Percentiles rank a stretch among this genome's conserved stretches.
phyloP scores from a whole-genome alignment of 2,329 filamentous ascomycete genomes.

The Clarireedia monteithiana region DNA sequence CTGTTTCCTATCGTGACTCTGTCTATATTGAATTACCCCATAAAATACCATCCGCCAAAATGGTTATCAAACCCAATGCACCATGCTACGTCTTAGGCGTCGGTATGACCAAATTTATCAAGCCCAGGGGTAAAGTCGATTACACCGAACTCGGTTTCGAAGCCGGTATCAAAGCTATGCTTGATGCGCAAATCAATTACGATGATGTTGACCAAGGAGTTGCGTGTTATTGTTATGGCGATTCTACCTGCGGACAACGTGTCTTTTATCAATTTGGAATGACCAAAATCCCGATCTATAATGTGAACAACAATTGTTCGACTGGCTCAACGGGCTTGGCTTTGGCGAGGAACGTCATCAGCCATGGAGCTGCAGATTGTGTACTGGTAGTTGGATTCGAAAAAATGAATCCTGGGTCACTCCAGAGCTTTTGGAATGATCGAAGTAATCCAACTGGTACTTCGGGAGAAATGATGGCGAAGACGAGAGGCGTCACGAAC shows the following conservation, averaged over 20 bases:
- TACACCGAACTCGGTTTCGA: slow-evolving; percentile 94
- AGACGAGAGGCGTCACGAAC: slow-evolving; percentile 72
- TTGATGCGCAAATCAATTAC: slow-evolving; percentile 82
- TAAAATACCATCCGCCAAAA: slow-evolving; percentile 1
- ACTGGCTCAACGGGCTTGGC: slow-evolving; percentile 88
- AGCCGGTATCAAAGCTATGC: slow-evolving; percentile 53
- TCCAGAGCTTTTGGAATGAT: slow-evolving; percentile 80
- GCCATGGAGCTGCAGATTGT: slow-evolving; percentile 75
- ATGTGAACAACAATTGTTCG: slow-evolving; percentile 98
- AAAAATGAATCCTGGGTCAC: slow-evolving; percentile 92
- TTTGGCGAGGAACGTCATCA: slow-evolving; percentile 74
- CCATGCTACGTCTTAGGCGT: slow-evolving; percentile 86
- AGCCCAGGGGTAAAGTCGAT: slow-evolving; percentile 87
- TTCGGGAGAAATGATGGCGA: slow-evolving; percentile 69
- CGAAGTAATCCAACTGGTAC: slow-evolving; percentile 72
- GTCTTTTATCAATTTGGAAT: slow-evolving; percentile 99
- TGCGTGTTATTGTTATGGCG: slow-evolving; percentile 97
- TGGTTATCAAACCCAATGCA: slow-evolving; percentile 23
- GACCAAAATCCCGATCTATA: slow-evolving; percentile 93
- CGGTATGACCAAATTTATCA: slow-evolving; percentile 99
- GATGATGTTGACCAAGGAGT: slow-evolving; percentile 92
- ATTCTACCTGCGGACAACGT: slow-evolving; percentile 88
- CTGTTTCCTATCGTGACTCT: no score
- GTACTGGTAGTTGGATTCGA: slow-evolving; percentile 92
- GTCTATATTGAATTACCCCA: no score